Base-by-base conservation (phyloP, 2,329 filamentous ascomycete species). In the Orbilia quercus region DNA sequence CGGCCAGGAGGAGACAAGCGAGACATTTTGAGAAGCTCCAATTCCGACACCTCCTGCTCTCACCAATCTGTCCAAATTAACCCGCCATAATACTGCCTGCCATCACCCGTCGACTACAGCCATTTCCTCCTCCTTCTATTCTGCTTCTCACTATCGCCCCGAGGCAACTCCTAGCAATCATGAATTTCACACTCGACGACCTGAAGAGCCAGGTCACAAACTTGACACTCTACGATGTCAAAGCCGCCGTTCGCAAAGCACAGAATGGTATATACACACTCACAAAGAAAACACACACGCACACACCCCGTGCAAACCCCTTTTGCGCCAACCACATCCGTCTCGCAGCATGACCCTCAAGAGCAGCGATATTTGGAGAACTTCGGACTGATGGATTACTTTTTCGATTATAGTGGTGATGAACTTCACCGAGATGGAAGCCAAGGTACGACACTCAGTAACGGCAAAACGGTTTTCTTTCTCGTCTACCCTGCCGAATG, bases 351-450 rank as follows among this genome's bases (percentile, higher is more conserved):
- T 31, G 20, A 16, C 34, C 28, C 9, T 31, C 28, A 9, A 51
- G 45, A 48, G 11, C 64, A 25, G 14, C 34, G 25, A 42, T 45
- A 18, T 12, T 60, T 76, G 75, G 74, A 76, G 73, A n/a, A n/a
- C 34, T 59, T 47, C 48, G 47, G 34, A 70, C 78, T 80, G 54
- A 80, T 75, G 51, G 28, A 16, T 63, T 34, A 38, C 11, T 11
- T 59, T 45, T 47, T 25, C 51, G 59, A 66, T 71, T 67, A 75
- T 79, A 96, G 92, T 92, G 76, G 92, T 96, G 73, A 96, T 97
- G 93, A 97, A 96, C 83, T 96, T 94, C 82, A 96, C 93, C 44
- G 93, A 97, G 80, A 94, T 95, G 91, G 91, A 96, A 82, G 81
- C 86, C 47, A 88, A 88, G 85, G 86, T 88, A 76, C 48, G 79